Evolutionary conservation across 805 yeast genomes (phyloP).

Genomic region (Candida silvicultrix): DNA sequence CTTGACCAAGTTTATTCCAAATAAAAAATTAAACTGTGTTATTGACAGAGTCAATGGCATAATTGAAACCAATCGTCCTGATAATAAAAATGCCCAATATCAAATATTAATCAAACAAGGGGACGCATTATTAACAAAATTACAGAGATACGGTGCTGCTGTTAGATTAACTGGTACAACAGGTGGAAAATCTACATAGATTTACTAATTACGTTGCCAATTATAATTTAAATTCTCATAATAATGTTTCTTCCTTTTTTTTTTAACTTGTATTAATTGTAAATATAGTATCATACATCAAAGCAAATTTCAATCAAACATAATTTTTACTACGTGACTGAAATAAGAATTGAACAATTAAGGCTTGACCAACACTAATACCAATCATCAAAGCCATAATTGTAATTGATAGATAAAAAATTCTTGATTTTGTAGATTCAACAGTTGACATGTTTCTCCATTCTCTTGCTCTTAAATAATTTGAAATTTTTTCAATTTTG

Average conservation of each 20-base stretch:
- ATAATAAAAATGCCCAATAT: constrained; percentile 91
- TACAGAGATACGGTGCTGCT: constrained; percentile 96
- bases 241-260: background rate
- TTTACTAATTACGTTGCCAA: too few relatives aligned
- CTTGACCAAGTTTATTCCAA: constrained; percentile 85
- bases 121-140: constrained; percentile 83
- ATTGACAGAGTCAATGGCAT: constrained; percentile 94
- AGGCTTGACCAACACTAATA: constrained; percentile 70
- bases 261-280: background rate
- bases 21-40: constrained; percentile 89
- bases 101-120: constrained; percentile 86
- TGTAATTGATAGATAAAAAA: constrained; percentile 67
- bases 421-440: constrained; percentile 67
- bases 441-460: constrained; percentile 95
- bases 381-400: constrained; percentile 72
- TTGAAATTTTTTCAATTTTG: constrained; percentile 55
- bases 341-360: constrained; percentile 80
- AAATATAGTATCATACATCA: too few relatives aligned
- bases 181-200: constrained; percentile 33
- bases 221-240: too few relatives aligned
- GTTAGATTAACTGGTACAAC: constrained; percentile 86
- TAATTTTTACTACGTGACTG: constrained; percentile 37
- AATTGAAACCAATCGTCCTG: constrained; percentile 93
- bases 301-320: too few relatives aligned
- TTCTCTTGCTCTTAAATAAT: constrained; percentile 92